Conservation (phyloP, 306 rosid genomes). For the Pyrus communis region DNA sequence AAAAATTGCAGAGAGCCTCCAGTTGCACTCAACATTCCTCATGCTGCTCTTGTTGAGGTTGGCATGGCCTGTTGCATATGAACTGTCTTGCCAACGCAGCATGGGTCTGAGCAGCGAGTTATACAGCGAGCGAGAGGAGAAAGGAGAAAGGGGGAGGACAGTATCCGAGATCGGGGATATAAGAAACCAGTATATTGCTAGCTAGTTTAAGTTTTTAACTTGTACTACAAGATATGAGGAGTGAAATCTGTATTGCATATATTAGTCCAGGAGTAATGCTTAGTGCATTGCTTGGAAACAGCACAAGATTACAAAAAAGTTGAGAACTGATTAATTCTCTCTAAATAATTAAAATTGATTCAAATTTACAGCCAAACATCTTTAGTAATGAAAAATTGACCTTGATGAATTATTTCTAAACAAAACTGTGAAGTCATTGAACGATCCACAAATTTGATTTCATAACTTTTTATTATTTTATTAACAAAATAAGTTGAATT, state of each 20-base stretch:
- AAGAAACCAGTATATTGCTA: neutral
- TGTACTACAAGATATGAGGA: neutral
- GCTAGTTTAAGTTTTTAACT: neutral
- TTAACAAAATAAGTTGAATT: too few relatives aligned
- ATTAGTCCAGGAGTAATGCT: neutral
- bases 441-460: too few relatives aligned
- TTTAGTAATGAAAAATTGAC: too few relatives aligned
- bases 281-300: neutral
- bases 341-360: too few relatives aligned
- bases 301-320: too few relatives aligned
- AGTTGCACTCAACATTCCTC: slow-evolving; percentile 65
- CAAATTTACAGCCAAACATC: neutral
- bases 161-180: neutral
- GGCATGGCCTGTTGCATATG: slow-evolving; percentile 53
- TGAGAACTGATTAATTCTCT: too few relatives aligned
- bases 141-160: neutral
- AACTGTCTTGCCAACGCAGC: slow-evolving; percentile 8
- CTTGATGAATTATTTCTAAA: too few relatives aligned
- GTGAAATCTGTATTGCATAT: neutral
- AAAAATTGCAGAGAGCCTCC: slow-evolving; percentile 60
- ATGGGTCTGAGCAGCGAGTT: neutral
- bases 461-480: too few relatives aligned
- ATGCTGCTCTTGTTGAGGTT: slow-evolving; percentile 82
- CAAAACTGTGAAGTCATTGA: too few relatives aligned
- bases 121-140: neutral